A percentile compares a stretch with the other conserved stretches of the same genome.
These are phyloP conservation scores for Pilatotrama ljubarskyi DNA, from an alignment of 768 basidiomycete genomes.

Conservation along the genomic window DNA sequence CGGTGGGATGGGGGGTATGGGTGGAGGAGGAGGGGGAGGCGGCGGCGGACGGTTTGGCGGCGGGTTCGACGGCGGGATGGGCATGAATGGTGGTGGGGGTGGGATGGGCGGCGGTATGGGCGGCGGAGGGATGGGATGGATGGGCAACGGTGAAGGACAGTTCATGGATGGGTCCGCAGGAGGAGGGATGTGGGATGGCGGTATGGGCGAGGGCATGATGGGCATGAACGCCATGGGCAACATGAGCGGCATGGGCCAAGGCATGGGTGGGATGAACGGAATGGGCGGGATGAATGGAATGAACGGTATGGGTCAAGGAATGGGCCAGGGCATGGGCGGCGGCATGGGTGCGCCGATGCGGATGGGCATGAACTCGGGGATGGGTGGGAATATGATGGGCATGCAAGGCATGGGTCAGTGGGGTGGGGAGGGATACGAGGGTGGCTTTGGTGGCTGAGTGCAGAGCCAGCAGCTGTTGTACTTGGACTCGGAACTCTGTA, in stretches of 20 bases:
- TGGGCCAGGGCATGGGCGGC: constrained; percentile 39
- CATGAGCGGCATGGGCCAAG: constrained; percentile 30
- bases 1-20: no score
- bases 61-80: constrained; percentile 25
- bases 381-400: constrained; percentile 33
- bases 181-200: constrained; percentile 38
- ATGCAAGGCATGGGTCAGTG: constrained; percentile 31
- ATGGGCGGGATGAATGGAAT: constrained; percentile 20
- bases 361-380: constrained; percentile 9
- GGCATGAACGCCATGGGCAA: constrained; percentile 35
- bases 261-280: constrained; percentile 24
- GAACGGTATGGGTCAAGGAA: constrained; percentile 19
- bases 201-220: constrained; percentile 45
- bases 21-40: constrained; percentile 23
- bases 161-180: constrained; percentile 27
- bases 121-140: constrained; percentile 35
- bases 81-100: constrained; percentile 35
- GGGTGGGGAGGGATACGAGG: constrained; percentile 38
- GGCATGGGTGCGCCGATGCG: constrained; percentile 30
- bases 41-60: constrained; percentile 21
- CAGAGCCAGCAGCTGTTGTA: not conserved
- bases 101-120: constrained; percentile 24
- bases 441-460: constrained; percentile 32
- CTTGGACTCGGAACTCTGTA: not conserved
- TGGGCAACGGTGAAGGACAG: constrained; percentile 35